These are phyloP conservation scores for Chaetomiaceae sp. DNA, from an alignment of 2,329 filamentous ascomycete species.

Conservation along the genomic window DNA sequence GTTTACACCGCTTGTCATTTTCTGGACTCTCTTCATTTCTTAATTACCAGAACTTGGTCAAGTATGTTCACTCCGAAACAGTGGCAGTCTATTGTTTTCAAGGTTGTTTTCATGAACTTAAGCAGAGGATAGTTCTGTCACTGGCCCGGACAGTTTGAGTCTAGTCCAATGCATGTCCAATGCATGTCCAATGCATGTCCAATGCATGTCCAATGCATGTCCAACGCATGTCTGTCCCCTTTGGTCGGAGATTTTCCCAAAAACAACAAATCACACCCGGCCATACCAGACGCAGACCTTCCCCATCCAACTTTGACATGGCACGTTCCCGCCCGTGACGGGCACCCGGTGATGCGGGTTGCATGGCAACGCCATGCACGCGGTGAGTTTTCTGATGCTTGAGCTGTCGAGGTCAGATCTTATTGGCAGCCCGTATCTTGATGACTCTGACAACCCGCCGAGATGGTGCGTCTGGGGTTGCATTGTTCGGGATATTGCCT, in stretches of 20 bases:
- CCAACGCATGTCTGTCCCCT: too few species aligned
- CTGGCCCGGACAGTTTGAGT: too few species aligned
- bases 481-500: not conserved
- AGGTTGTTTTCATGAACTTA: too few species aligned
- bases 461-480: not conserved
- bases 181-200: too few species aligned
- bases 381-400: not conserved
- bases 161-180: too few species aligned
- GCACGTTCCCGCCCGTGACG: not conserved
- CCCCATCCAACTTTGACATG: not conserved
- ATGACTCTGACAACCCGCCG: not conserved
- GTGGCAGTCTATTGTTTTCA: too few species aligned
- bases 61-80: too few species aligned
- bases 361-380: conserved; percentile 4
- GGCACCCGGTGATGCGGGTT: conserved; percentile 6
- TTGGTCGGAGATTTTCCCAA: not conserved
- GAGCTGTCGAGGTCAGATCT: not conserved
- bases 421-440: not conserved
- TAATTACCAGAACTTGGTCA: too few species aligned
- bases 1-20: too few species aligned
- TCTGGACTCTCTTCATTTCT: too few species aligned
- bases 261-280: conserved; percentile 4
- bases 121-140: too few species aligned
- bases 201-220: too few species aligned
- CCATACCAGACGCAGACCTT: conserved; percentile 4